Conservation (phyloP, 495 filamentous ascomycete genomes). For the Coniosporium apollinis region DNA sequence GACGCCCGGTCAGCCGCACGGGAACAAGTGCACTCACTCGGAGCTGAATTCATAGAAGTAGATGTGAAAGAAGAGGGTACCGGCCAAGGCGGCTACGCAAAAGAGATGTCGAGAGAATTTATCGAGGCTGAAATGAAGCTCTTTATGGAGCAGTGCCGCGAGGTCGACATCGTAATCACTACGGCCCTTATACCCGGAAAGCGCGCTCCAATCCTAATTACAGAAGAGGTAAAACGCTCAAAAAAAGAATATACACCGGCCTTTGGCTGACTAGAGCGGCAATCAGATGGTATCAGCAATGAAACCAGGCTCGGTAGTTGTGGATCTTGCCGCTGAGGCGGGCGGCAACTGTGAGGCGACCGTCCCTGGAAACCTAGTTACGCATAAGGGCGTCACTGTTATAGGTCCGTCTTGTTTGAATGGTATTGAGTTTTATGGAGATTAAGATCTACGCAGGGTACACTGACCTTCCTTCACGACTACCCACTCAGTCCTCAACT, state of each 20-base stretch:
- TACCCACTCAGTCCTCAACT: conserved; percentile 67
- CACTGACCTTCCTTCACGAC: conserved; percentile 62
- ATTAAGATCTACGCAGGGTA: conserved; percentile 34
- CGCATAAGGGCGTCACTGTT: conserved; percentile 57
- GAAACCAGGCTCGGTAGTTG: conserved; percentile 68
- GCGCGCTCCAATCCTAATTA: conserved; percentile 62
- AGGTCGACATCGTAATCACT: conserved; percentile 78
- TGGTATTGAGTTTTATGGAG: no score
- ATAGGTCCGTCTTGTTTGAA: conserved; percentile 49
- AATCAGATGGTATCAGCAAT: conserved; percentile 55
- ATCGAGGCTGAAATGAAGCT: conserved; percentile 78
- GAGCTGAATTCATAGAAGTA: conserved; percentile 72
- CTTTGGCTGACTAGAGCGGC: conserved; percentile 22
- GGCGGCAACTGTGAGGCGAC: conserved; percentile 71
- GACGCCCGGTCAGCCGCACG: conserved; percentile 63
- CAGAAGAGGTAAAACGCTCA: conserved; percentile 22
- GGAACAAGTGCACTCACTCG: conserved; percentile 71
- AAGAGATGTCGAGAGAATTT: conserved; percentile 80
- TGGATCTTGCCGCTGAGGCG: conserved; percentile 66
- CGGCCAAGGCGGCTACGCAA: conserved; percentile 68
- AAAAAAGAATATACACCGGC: no score
- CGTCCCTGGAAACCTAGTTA: conserved; percentile 45
- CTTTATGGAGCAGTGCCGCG: conserved; percentile 61
- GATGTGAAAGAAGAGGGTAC: conserved; percentile 68
- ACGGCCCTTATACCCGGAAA: conserved; percentile 67